Conservation (phyloP, 352 stramenopile species). For the Hyaloperonospora brassicae region DNA sequence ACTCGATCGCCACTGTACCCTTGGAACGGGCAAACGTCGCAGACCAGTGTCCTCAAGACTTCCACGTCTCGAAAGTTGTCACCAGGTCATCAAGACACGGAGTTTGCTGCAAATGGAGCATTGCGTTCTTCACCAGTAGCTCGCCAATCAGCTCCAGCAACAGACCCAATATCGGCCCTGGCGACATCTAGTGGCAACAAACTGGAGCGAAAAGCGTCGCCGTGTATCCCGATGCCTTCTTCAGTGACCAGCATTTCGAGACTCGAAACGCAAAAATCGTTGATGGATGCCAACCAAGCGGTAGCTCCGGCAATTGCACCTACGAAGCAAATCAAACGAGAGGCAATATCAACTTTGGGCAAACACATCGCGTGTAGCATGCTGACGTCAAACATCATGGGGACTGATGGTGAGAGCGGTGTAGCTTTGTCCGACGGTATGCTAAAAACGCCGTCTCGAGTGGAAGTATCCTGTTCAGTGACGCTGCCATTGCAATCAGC, state of each 20-base stretch:
- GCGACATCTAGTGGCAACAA: conserved; percentile 13
- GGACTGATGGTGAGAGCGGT: neutral
- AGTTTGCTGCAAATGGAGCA: conserved; percentile 6
- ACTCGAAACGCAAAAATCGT: conserved; percentile 11
- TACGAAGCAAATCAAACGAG: conserved; percentile 22
- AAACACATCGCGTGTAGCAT: neutral
- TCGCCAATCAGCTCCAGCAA: conserved; percentile 12
- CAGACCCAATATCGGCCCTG: conserved; percentile 5
- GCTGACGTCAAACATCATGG: conserved; percentile 8
- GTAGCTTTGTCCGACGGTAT: conserved; percentile 14
- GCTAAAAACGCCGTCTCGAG: conserved; percentile 23
- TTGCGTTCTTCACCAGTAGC: conserved; percentile 12
- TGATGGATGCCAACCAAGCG: conserved; percentile 6
- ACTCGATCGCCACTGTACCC: conserved; percentile 32
- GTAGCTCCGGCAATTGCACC: conserved; percentile 13
- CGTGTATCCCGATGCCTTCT: conserved; percentile 18
- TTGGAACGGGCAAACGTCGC: conserved; percentile 33
- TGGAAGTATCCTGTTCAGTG: conserved; percentile 13
- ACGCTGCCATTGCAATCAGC: conserved; percentile 23
- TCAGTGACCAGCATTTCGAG: conserved; percentile 12
- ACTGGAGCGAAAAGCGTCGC: conserved; percentile 20
- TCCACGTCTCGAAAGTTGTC: conserved; percentile 16
- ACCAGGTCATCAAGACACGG: conserved; percentile 2
- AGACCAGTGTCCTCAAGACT: conserved; percentile 18
- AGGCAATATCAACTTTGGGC: conserved; percentile 8